Percentiles rank a stretch among this genome's conserved stretches.
Conservation (phyloP, 2,329 filamentous ascomycete species). For the Zymoseptoria ardabiliae region DNA sequence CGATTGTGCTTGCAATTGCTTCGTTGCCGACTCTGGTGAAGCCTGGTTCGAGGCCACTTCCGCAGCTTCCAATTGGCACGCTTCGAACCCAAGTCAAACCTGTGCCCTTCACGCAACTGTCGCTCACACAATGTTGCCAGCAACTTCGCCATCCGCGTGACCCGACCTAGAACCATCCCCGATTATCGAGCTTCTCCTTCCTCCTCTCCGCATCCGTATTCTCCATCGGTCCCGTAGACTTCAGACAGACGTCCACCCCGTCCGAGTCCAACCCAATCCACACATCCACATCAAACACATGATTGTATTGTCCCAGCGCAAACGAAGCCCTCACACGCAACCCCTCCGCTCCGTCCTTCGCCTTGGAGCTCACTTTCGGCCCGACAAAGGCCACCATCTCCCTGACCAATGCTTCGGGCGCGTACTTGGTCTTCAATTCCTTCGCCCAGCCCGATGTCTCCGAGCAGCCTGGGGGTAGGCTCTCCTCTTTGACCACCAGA, state of each 20-base stretch:
- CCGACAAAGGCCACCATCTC: conserved; percentile 35
- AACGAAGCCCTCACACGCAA: conserved; percentile 41
- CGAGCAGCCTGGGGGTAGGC: no score
- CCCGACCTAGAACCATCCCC: conserved; percentile 37
- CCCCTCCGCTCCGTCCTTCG: no score
- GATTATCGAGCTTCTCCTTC: conserved; percentile 35
- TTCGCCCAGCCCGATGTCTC: conserved; percentile 40
- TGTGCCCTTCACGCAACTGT: no score
- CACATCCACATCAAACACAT: conserved; percentile 42
- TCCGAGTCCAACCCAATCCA: conserved; percentile 30
- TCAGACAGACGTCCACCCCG: conserved; percentile 32
- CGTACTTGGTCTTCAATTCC: conserved; percentile 34
- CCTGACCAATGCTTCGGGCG: conserved; percentile 35
- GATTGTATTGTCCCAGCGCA: conserved; percentile 34
- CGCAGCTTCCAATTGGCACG: no score
- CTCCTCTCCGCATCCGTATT: conserved; percentile 36
- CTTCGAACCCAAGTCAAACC: no score
- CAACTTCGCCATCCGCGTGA: no score
- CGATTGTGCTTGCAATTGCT: no score
- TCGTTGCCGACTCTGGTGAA: no score
- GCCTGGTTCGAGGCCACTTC: no score
- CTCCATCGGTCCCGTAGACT: conserved; percentile 38
- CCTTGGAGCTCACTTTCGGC: no score
- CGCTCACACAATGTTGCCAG: no score
- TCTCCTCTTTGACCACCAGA: conserved; percentile 28